Evolutionary conservation across 306 rosid species (phyloP).

Genomic region (Prunus mira): DNA sequence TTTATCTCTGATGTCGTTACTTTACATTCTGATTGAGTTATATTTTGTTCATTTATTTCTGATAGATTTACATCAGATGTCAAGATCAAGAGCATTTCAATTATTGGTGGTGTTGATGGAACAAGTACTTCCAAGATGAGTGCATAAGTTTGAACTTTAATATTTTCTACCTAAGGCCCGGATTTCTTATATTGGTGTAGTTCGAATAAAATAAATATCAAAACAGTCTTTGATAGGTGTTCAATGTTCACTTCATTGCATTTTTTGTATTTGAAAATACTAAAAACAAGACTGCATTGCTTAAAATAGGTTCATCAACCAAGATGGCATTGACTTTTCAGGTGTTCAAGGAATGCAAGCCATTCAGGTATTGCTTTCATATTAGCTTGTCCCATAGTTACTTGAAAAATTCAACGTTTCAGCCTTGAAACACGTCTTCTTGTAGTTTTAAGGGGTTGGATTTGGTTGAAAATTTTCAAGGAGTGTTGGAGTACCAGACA

Average conservation of each 20-base stretch:
- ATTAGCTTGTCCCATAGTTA: constrained; percentile 18
- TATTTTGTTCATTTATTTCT: constrained; percentile 4
- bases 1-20: not conserved
- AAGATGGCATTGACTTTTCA: constrained; percentile 95
- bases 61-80: constrained; percentile 92
- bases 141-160: constrained; percentile 48
- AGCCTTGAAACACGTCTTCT: constrained; percentile 19
- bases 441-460: constrained; percentile 80
- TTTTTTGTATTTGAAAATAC: not conserved
- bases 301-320: constrained; percentile 72
- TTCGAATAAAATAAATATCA: not conserved
- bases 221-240: not conserved
- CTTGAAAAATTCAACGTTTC: constrained; percentile 25
- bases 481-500: constrained; percentile 93
- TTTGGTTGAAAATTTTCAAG: constrained; percentile 88
- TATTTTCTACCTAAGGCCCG: not conserved
- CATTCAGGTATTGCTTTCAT: constrained; percentile 60
- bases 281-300: not conserved
- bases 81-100: constrained; percentile 87
- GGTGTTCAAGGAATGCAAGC: constrained; percentile 98
- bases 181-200: too few relatives aligned
- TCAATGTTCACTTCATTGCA: not conserved
- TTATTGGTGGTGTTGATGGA: constrained; percentile 82
- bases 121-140: constrained; percentile 94
- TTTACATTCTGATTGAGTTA: not conserved